Conservation (phyloP, 495 filamentous ascomycete genomes). For the Hypoxylon trugodes region DNA sequence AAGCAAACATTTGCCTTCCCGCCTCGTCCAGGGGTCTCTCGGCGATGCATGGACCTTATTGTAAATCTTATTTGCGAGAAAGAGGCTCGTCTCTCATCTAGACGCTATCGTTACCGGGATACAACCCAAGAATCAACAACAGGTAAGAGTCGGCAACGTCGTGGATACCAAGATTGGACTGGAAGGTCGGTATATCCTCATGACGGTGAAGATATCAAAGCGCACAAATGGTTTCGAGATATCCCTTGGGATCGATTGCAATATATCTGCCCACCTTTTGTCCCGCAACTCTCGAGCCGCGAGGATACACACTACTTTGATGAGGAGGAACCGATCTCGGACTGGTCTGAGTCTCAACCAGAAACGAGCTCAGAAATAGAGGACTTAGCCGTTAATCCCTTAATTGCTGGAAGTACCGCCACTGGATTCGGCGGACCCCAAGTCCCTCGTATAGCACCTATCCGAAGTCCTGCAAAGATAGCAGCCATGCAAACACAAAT, state of each 20-base stretch:
- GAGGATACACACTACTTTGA: conserved; percentile 94
- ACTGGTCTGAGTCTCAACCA: conserved; percentile 54
- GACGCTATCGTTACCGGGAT: conserved; percentile 63
- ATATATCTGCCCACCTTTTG: conserved; percentile 72
- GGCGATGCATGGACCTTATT: conserved; percentile 76
- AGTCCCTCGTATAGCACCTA: not conserved
- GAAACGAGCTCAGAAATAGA: conserved; percentile 31
- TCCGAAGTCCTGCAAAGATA: conserved; percentile 31
- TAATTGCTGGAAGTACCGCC: conserved; percentile 20
- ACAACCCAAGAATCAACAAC: conserved; percentile 18
- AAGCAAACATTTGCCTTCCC: conserved; percentile 69
- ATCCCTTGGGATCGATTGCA: conserved; percentile 76
- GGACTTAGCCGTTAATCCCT: conserved; percentile 26
- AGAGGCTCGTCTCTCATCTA: conserved; percentile 76
- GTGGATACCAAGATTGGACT: conserved; percentile 45
- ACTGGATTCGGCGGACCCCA: conserved; percentile 2
- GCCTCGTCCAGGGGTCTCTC: conserved; percentile 64
- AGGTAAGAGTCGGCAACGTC: conserved; percentile 15
- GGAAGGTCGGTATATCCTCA: conserved; percentile 75
- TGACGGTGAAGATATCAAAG: conserved; percentile 81
- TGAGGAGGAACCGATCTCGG: conserved; percentile 73
- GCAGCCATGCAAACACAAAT: conserved; percentile 47
- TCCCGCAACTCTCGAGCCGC: conserved; percentile 71
- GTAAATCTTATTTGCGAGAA: conserved; percentile 78
- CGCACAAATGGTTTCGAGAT: conserved; percentile 75